phyloP scores from a whole-genome alignment of 139 green algal genomes.

The Chlamydomonas incerta region DNA sequence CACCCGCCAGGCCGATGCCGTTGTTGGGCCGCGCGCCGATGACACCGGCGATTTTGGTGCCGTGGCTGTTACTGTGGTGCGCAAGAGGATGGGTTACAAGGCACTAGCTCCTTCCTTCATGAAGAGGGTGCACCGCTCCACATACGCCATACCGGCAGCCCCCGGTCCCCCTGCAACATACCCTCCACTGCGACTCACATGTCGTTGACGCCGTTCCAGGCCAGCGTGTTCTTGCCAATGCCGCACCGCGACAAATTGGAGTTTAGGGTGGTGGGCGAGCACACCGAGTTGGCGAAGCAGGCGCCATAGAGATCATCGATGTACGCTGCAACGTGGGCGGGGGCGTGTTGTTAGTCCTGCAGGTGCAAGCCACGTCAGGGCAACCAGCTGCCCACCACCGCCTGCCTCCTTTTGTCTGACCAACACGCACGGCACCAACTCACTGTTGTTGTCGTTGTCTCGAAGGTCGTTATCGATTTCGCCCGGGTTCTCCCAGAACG shows the following conservation, averaged over 20 bases:
- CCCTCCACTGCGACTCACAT: not conserved
- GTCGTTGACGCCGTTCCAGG: constrained; percentile 20
- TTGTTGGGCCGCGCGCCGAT: constrained; percentile 23
- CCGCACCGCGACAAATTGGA: constrained; percentile 9
- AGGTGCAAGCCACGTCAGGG: no score
- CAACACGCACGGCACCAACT: not conserved
- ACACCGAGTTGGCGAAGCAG: not conserved
- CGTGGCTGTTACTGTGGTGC: not conserved
- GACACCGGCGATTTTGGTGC: constrained; percentile 37
- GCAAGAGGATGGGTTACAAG: no score
- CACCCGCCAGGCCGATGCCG: not conserved
- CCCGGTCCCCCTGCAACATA: no score
- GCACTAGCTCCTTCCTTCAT: no score
- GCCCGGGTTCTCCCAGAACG: constrained; percentile 70
- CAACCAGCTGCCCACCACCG: not conserved
- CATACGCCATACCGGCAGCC: no score
- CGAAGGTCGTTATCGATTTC: constrained; percentile 71
- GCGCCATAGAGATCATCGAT: constrained; percentile 32
- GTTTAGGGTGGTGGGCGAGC: not conserved
- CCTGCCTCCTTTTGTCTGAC: not conserved
- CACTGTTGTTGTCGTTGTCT: constrained; percentile 81
- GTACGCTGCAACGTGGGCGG: not conserved
- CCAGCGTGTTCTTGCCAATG: constrained; percentile 3
- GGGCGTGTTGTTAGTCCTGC: no score
- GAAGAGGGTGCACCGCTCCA: no score